Evolutionary conservation across 2,329 filamentous ascomycete species (phyloP).

Genomic region (Lasiodiplodia hormozganensis): DNA sequence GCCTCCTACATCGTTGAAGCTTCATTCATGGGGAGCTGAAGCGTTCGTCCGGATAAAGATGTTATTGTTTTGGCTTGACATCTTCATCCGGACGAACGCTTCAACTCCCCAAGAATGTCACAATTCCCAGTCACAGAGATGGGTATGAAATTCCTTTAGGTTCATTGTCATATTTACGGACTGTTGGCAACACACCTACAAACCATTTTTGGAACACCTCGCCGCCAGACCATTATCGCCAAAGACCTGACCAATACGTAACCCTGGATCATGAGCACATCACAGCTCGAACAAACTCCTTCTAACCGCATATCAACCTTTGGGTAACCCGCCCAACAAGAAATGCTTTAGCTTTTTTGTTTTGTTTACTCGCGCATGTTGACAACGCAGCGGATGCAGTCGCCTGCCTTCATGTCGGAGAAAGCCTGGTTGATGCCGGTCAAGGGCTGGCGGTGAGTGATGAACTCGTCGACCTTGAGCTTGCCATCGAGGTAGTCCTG

Average conservation of each 20-base stretch:
- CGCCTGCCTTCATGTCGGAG: slow-evolving; percentile 91
- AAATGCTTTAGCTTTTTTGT: background rate
- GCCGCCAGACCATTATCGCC: background rate
- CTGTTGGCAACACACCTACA: slow-evolving; percentile 6
- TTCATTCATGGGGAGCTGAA: background rate
- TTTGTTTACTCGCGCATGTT: slow-evolving; percentile 55
- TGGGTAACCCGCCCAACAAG: background rate
- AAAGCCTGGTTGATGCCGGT: slow-evolving; percentile 88
- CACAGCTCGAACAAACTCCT: slow-evolving; percentile 4
- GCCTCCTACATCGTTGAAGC: background rate
- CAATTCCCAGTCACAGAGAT: background rate
- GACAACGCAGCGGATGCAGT: slow-evolving; percentile 96
- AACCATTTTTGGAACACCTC: slow-evolving; percentile 5
- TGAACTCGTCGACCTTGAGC: slow-evolving; percentile 99
- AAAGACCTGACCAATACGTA: background rate
- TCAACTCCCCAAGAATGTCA: background rate
- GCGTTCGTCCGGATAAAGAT: background rate
- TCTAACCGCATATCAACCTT: slow-evolving; percentile 4
- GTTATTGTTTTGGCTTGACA: background rate
- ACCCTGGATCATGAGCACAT: slow-evolving; percentile 7
- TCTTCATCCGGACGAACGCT: background rate
- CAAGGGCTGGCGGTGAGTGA: slow-evolving; percentile 90
- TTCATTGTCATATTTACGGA: slow-evolving; percentile 8
- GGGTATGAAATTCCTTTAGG: background rate
- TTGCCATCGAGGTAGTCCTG: slow-evolving; percentile 86